Percentiles rank a stretch among this genome's conserved stretches.
These are phyloP conservation scores for Trichodelitschia bisporula DNA, from an alignment of 495 filamentous ascomycete species.

Conservation along the genomic window DNA sequence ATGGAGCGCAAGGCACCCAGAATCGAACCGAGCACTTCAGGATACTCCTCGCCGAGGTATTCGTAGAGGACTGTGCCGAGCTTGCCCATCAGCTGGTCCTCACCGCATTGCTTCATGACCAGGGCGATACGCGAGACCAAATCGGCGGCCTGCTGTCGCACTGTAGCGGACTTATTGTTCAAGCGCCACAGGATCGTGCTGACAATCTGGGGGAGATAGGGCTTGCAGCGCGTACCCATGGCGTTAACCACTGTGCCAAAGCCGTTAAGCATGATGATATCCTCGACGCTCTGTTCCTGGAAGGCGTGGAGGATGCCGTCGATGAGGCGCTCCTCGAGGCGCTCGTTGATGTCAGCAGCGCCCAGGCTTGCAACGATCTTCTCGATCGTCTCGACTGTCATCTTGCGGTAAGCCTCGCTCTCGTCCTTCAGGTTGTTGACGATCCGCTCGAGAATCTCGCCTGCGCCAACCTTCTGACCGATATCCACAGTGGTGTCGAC, in stretches of 20 bases:
- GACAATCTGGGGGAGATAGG: slow-evolving; percentile 89
- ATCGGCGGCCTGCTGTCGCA: slow-evolving; percentile 92
- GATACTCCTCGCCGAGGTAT: slow-evolving; percentile 97
- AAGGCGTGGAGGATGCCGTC: slow-evolving; percentile 95
- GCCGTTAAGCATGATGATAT: slow-evolving; percentile 91
- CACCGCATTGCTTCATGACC: slow-evolving; percentile 96
- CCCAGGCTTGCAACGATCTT: slow-evolving; percentile 84
- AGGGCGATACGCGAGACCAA: slow-evolving; percentile 89
- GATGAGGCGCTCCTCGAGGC: slow-evolving; percentile 76
- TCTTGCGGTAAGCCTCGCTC: slow-evolving; percentile 93
- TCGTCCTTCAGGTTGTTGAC: slow-evolving; percentile 95
- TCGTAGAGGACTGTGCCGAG: slow-evolving; percentile 93
- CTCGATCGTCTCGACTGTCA: slow-evolving; percentile 94
- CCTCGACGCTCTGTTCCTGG: slow-evolving; percentile 95
- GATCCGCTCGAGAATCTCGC: slow-evolving; percentile 81
- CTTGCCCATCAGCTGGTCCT: slow-evolving; percentile 89
- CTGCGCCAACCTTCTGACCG: slow-evolving; percentile 85
- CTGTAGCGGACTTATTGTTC: slow-evolving; percentile 91
- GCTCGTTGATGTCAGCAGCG: slow-evolving; percentile 78
- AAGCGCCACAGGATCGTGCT: slow-evolving; percentile 90
- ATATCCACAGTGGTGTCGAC: slow-evolving; percentile 96
- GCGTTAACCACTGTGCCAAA: slow-evolving; percentile 97
- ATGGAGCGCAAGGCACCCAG: slow-evolving; percentile 85
- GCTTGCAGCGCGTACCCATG: slow-evolving; percentile 78
- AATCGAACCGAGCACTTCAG: slow-evolving; percentile 92